Base-by-base conservation (phyloP, 176 grass and related monocot genomes). In the Bromus sterilis region DNA sequence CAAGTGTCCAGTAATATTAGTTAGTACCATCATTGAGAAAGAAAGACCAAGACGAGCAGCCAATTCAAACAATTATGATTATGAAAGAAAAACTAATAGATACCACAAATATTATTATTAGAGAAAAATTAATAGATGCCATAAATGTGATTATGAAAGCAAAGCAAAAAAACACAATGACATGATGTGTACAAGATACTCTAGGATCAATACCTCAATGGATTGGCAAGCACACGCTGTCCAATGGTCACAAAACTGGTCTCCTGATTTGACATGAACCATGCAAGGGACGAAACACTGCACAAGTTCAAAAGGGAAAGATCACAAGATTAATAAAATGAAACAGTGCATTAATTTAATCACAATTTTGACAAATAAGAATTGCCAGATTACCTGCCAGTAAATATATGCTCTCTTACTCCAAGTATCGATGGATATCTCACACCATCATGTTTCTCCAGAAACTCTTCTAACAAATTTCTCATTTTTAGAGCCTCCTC, bases 211-310 rank as follows among this genome's bases (percentile, higher is more conserved):
- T 86, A 95, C 96, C 96, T 95, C 49, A 99, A 78, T 25, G 93
- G 96, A 82, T 99, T 95, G 49, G 96, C 96, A 95, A 99, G 96
- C 65, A 99, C 91, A 69, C 96, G 93, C 29, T 99, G 96, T 80
- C 91, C 96, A 88, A 99, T 99, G 55, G 96, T 99, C 79, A 99
- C 96, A 75, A 99, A 99, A 93, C 96, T 99, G 20, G 93, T 99
- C 74, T 99, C 96, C 64, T 99, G 96, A 86, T 99, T 99, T 66
- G 96, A 99, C 93, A 99, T 95, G 74, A 95, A 99, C 93, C 93
- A 99, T 24, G 96, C 96, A 75, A 99, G 96, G 61, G 96, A 99
- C 55, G 96, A 99, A 89, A 99, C 96, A 95, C 96, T 99, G 85
- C 84, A 89, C 20, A 89, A 77, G 42, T 82, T 75, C 6, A 80